Percentiles rank a stretch among this genome's conserved stretches.
These are phyloP conservation scores for Globisporangium cystogenes DNA, from an alignment of 352 stramenopile genomes.

Conservation along the genomic window DNA sequence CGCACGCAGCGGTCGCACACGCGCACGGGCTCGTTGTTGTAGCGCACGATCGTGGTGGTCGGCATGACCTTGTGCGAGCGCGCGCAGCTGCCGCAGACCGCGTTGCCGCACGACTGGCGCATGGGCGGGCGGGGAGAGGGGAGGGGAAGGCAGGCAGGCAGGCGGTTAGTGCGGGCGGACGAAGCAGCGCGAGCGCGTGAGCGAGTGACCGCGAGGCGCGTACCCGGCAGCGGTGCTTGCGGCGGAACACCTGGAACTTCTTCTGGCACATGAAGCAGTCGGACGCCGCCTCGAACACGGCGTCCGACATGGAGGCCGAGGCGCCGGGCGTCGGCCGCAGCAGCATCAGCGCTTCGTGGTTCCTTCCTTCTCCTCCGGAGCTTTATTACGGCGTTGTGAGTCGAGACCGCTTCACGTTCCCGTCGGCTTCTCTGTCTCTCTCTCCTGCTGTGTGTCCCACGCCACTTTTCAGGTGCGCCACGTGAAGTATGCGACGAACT, in stretches of 20 bases:
- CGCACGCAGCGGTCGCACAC: slow-evolving; percentile 79
- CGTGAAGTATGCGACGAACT: not conserved
- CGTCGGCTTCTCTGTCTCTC: not conserved
- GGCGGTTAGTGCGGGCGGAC: not conserved
- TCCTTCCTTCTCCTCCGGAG: not conserved
- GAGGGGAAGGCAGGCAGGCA: no score
- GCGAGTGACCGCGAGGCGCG: not conserved
- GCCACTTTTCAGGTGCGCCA: not conserved
- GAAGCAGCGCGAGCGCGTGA: not conserved
- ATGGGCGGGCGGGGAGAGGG: not conserved
- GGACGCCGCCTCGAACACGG: slow-evolving; percentile 44
- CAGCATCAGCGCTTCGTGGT: slow-evolving; percentile 4
- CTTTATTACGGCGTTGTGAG: no score
- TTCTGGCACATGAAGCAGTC: slow-evolving; percentile 82
- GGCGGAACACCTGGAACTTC: slow-evolving; percentile 82
- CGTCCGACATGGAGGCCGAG: slow-evolving; percentile 26
- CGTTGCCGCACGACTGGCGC: slow-evolving; percentile 65
- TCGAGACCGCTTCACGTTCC: no score
- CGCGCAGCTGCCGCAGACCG: slow-evolving; percentile 69
- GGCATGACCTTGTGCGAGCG: slow-evolving; percentile 77
- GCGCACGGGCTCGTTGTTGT: slow-evolving; percentile 75
- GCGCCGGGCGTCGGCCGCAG: slow-evolving; percentile 12
- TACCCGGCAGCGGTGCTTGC: slow-evolving; percentile 80
- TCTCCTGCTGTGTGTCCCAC: not conserved
- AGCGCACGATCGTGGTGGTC: slow-evolving; percentile 50